These are phyloP conservation scores for Metschnikowia henanensis DNA, from an alignment of 805 yeast species.

Conservation along the genomic window DNA sequence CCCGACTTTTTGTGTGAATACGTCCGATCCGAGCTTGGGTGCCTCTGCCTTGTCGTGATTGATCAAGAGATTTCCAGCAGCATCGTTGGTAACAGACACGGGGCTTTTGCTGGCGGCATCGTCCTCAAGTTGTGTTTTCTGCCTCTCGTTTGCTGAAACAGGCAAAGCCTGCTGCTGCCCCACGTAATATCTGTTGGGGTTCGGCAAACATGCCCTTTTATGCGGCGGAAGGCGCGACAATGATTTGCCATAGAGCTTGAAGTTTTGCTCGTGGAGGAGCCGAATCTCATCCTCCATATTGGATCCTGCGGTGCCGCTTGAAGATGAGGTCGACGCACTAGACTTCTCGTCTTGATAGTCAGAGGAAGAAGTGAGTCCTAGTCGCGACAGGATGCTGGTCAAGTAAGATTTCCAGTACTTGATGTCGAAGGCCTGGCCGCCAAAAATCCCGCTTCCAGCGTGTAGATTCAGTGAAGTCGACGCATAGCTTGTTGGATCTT, in stretches of 20 bases:
- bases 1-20: conserved; percentile 28
- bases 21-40: conserved; percentile 9
- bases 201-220: conserved; percentile 38
- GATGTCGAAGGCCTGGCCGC: conserved; percentile 26
- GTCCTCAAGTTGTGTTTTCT: conserved; percentile 27
- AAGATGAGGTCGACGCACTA: background rate
- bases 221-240: conserved; percentile 35
- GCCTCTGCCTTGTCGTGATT: conserved; percentile 18
- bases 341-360: background rate
- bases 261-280: conserved; percentile 35
- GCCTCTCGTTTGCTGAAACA: conserved; percentile 7
- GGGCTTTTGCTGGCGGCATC: conserved; percentile 31
- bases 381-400: conserved; percentile 31
- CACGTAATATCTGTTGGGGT: conserved; percentile 27
- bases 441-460: conserved; percentile 22
- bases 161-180: conserved; percentile 1
- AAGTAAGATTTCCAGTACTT: conserved; percentile 38
- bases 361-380: conserved; percentile 34
- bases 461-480: conserved; percentile 21
- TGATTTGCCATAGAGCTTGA: conserved; percentile 38
- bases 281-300: conserved; percentile 16
- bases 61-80: conserved; percentile 41
- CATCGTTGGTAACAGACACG: conserved; percentile 41
- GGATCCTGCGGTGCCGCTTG: background rate
- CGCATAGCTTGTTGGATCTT: conserved; percentile 16